Percentiles rank a stretch among this genome's conserved stretches.
phyloP scores from a whole-genome alignment of 441 rosid genomes.

The Bruguiera hainesii region DNA sequence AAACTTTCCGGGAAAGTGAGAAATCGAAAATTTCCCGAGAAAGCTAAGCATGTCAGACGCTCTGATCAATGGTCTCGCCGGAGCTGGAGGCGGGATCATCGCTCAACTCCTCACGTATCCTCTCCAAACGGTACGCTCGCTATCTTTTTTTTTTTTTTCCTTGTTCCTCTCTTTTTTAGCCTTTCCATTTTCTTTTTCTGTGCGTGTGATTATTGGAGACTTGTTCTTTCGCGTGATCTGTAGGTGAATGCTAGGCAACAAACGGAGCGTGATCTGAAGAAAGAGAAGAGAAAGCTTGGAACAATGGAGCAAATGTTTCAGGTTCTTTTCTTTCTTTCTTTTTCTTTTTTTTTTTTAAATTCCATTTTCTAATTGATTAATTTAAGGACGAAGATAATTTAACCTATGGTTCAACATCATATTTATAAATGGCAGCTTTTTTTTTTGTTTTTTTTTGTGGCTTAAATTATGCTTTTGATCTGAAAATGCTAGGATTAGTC shows the following conservation, averaged over 20 bases:
- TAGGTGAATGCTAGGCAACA: constrained; percentile 94
- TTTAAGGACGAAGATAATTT: too few species aligned
- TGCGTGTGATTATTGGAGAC: background rate
- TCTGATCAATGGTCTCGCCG: constrained; percentile 90
- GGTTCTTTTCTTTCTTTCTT: constrained; percentile 29
- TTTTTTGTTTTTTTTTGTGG: background rate
- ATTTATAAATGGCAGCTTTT: too few species aligned
- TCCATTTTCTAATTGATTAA: background rate
- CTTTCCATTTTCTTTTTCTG: background rate
- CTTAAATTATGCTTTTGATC: background rate
- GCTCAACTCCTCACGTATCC: constrained; percentile 97
- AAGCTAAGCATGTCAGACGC: constrained; percentile 70
- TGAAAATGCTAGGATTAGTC: background rate
- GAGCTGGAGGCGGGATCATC: constrained; percentile 98
- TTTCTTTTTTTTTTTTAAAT: background rate
- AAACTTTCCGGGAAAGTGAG: constrained; percentile 13
- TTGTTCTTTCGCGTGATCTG: constrained; percentile 12
- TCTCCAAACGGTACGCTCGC: constrained; percentile 72
- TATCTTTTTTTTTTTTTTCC: background rate
- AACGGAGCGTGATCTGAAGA: constrained; percentile 80
- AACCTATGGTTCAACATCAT: too few species aligned
- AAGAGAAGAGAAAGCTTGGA: constrained; percentile 68
- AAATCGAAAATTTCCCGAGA: constrained; percentile 13
- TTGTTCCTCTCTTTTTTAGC: background rate
- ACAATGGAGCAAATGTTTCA: constrained; percentile 70